These are phyloP conservation scores for Lactifluus volemus DNA, from an alignment of 768 basidiomycete species.

Conservation along the genomic window DNA sequence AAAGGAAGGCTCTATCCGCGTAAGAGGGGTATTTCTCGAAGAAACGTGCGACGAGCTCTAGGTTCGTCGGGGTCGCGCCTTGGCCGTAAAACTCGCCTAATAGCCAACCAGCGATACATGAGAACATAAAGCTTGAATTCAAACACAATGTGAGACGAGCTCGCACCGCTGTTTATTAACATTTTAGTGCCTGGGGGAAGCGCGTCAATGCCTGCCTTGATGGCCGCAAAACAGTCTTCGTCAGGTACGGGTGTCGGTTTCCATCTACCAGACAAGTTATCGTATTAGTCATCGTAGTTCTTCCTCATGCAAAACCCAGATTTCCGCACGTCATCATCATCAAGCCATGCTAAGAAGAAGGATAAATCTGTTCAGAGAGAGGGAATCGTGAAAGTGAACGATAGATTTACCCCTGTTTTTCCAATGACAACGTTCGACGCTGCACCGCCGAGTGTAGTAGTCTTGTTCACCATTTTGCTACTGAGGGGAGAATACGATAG, in stretches of 20 bases:
- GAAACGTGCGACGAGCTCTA: constrained; percentile 43
- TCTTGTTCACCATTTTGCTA: constrained; percentile 25
- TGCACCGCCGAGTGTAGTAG: constrained; percentile 32
- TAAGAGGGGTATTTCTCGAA: constrained; percentile 38
- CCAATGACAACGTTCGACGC: constrained; percentile 31
- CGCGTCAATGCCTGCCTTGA: constrained; percentile 42
- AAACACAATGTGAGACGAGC: not conserved
- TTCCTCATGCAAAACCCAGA: not conserved
- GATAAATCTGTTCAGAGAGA: not conserved
- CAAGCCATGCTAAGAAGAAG: constrained; percentile 34
- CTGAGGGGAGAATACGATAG: not conserved
- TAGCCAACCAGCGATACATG: not conserved
- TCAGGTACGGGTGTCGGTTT: constrained; percentile 39
- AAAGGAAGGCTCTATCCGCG: constrained; percentile 38
- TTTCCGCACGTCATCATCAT: constrained; percentile 45
- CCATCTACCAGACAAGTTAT: constrained; percentile 25
- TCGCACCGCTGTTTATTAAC: constrained; percentile 41
- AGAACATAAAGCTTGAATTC: too few species aligned
- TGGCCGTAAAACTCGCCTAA: constrained; percentile 51
- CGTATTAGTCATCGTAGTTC: not conserved
- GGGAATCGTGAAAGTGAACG: not conserved
- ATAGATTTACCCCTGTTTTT: constrained; percentile 31
- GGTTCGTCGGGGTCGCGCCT: constrained; percentile 33
- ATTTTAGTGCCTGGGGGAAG: constrained; percentile 38
- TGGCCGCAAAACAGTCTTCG: constrained; percentile 51